Evolutionary conservation across 257 asterid species (phyloP), one percentile per base, ranked within the genome.

Genomic region (Nicotiana sylvestris): DNA sequence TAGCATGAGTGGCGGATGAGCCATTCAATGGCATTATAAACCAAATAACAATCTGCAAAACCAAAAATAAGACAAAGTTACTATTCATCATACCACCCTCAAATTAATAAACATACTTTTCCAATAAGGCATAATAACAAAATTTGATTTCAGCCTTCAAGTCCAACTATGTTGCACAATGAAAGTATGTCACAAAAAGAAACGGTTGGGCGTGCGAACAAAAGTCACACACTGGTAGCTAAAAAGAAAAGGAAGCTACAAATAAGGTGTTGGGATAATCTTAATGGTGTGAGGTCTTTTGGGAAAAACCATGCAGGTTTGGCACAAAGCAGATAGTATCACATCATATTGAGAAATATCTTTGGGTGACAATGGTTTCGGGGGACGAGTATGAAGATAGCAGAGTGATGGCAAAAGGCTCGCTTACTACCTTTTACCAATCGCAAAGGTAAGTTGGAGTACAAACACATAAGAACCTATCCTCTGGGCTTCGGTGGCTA

Each of bases 41-140:
- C 93, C 92, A 92, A 37, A 90, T 93, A 18, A 92, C 91, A 67
- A 91, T 84, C 99, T 95, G 95, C 85, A 39, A 62, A 17, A 13
- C 5, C 58, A 77, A 79, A 60, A 57, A 21, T 15, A 83, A 64
- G 80, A 76, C 46, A 74, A 72, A 25, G 15, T 51, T 76, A 76
- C 43, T 25, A 76, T 25, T 74, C 80, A 51, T 27, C 64, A 27
- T 13, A 27, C 39, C 62, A 60, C 43, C 62, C 11, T 0, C 11
- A 43, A 39, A 43, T 3, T 43, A 43, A 43, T 49, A 74, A 49
- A 74, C 39, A 49, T 74, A 46, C 78, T 15, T 49, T 25, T 74
- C 62, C 37, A 18, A 49, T 76, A 76, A 76, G 80, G 29, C 25
- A 76, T 15, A 51, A 51, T 8, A 51, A 17, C 29, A 65, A 27